These are phyloP conservation scores for Aechmea fasciata DNA, from an alignment of 176 grass and related monocot species.

Conservation along the genomic window DNA sequence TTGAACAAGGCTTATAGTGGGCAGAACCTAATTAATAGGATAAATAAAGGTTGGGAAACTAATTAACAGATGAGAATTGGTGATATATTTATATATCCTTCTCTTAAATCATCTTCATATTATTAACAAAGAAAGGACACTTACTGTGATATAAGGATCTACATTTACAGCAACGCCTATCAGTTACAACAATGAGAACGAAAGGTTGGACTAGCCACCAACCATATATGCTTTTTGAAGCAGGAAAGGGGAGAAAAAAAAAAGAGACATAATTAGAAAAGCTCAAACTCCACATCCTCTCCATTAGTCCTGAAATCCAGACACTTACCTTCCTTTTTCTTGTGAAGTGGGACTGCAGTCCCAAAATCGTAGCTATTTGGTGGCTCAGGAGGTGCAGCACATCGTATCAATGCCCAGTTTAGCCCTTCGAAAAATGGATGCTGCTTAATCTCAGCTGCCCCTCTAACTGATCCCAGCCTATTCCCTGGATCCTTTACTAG, in stretches of 20 bases:
- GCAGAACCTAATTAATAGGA: not conserved
- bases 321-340: conserved; percentile 3
- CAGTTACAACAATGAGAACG: not conserved
- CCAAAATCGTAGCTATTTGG: not conserved
- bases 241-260: not conserved
- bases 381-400: not conserved
- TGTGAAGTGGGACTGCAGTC: not conserved
- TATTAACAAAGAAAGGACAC: not conserved
- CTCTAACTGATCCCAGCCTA: not conserved
- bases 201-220: not conserved
- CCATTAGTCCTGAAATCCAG: conserved; percentile 2
- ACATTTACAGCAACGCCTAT: not conserved
- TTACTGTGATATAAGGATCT: conserved; percentile 1
- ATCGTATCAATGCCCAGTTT: conserved; percentile 3
- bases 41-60: not conserved
- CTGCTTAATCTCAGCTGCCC: conserved; percentile 1
- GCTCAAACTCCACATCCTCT: not conserved
- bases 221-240: not conserved
- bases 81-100: not conserved
- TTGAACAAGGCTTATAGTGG: not conserved
- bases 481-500: not conserved
- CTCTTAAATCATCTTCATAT: not conserved
- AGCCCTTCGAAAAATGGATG: not conserved
- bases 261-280: not conserved
- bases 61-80: not conserved